Base-by-base conservation (phyloP, 139 green algal species). In the Limnomonas spitsbergensis region DNA sequence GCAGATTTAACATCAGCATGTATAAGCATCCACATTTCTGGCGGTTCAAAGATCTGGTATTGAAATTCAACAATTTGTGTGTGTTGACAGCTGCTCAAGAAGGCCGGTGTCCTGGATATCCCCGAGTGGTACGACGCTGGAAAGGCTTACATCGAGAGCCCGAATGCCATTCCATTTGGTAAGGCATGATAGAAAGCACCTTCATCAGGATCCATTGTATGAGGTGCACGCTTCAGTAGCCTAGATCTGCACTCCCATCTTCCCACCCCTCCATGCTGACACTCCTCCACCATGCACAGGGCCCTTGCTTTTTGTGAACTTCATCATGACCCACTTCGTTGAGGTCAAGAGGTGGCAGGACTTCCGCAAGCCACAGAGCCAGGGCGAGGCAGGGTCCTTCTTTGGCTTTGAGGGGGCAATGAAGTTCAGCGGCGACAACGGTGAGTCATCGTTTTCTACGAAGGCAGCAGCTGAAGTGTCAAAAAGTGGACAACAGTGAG, bases 121-220 rank as follows among this genome's bases (percentile, higher is more conserved):
- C 94, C 94, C 7, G 84, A 92, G 68, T 98, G 91, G 91, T 95
- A 90, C 66, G 88, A 95, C 2, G 92, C 91, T n/a, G 92, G 91
- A 83, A 90, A 93, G 83, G 88, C 92, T 29, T 86, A 76, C 75
- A 74, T 53, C 67, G 52, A 35, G 2, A 34, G 14, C 32, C 2
- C 68, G 31, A 52, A 67, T 53, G 73, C 69, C 39, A 87, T 88
- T 66, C 81, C 81, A 35, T 85, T 86, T 67, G 7, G 39, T 80
- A 40, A 73, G 74, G n/a, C n/a, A n/a, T n/a, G n/a, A n/a, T n/a
- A 37, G n/a, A 61, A 61, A 20, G 47, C 47, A 20, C 14, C 47
- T 20, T 14, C 47, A 61, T 61, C 14, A 20, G 47, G 47, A 61
- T 20, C 14, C 47, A 61, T 61, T 61, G 47, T 20, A 14, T 14